A percentile compares a stretch with the other conserved stretches of the same genome.
These are phyloP conservation scores for Plasmodium knowlesi DNA, from an alignment of 169 alveolate species.

Conservation along the genomic window DNA sequence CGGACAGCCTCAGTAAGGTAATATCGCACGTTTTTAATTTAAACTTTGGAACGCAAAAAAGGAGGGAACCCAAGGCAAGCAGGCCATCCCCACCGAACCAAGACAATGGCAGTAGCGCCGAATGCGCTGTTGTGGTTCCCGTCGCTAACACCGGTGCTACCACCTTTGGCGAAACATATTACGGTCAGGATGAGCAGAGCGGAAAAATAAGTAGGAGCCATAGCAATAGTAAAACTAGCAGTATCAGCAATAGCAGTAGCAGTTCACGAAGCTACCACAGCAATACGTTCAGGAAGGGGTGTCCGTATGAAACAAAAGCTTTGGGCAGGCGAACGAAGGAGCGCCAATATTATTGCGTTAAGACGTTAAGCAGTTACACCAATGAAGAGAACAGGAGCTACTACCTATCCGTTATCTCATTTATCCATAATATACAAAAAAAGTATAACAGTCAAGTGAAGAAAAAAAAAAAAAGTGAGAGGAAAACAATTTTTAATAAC, in stretches of 20 bases:
- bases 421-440: constrained; percentile 17
- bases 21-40: constrained; percentile 38
- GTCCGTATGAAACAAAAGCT: not conserved
- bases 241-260: not conserved
- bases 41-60: constrained; percentile 20
- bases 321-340: not conserved
- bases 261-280: not conserved
- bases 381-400: not conserved
- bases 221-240: not conserved
- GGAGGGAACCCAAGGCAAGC: not conserved
- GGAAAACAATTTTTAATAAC: constrained; percentile 26
- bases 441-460: constrained; percentile 22
- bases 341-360: not conserved
- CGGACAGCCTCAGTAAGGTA: constrained; percentile 34
- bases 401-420: not conserved
- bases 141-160: not conserved
- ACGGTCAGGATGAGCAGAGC: not conserved
- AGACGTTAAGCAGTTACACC: not conserved
- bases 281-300: not conserved
- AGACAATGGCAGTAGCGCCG: not conserved
- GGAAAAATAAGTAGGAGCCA: not conserved
- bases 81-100: not conserved
- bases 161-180: not conserved
- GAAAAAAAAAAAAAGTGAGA: constrained; percentile 15
- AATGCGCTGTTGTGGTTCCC: not conserved